Percentiles rank a stretch among this genome's conserved stretches.
phyloP scores from a whole-genome alignment of 2,329 filamentous ascomycete genomes.

The Podosphaera fusca region DNA sequence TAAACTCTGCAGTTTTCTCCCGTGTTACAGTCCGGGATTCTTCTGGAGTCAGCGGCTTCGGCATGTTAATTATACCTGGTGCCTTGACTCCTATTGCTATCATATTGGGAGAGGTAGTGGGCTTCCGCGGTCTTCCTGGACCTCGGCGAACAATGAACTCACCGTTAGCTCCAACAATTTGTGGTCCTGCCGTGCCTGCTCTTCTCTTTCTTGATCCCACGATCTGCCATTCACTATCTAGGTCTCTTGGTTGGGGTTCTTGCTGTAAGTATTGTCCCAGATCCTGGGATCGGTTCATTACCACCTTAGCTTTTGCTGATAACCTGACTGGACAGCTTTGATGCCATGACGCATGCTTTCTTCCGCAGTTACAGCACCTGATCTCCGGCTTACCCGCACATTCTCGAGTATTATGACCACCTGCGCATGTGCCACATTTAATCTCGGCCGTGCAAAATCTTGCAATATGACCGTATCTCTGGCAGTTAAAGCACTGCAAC shows the following conservation, averaged over 20 bases:
- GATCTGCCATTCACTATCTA: neutral
- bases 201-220: neutral
- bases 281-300: neutral
- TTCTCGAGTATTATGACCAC: neutral
- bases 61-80: too few species aligned
- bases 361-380: neutral
- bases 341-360: neutral
- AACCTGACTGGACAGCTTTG: neutral
- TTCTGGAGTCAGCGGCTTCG: neutral
- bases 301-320: neutral
- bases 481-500: neutral
- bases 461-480: neutral
- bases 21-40: neutral
- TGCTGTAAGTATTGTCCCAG: neutral
- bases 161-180: neutral
- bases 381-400: neutral
- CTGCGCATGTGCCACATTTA: neutral
- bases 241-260: neutral
- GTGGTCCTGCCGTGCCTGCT: neutral
- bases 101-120: too few species aligned
- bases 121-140: neutral
- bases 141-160: neutral
- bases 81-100: too few species aligned
- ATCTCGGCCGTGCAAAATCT: neutral
- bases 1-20: neutral